These are phyloP conservation scores for Fragosphaeria purpurea DNA, from an alignment of 2,329 filamentous ascomycete genomes.

Conservation along the genomic window DNA sequence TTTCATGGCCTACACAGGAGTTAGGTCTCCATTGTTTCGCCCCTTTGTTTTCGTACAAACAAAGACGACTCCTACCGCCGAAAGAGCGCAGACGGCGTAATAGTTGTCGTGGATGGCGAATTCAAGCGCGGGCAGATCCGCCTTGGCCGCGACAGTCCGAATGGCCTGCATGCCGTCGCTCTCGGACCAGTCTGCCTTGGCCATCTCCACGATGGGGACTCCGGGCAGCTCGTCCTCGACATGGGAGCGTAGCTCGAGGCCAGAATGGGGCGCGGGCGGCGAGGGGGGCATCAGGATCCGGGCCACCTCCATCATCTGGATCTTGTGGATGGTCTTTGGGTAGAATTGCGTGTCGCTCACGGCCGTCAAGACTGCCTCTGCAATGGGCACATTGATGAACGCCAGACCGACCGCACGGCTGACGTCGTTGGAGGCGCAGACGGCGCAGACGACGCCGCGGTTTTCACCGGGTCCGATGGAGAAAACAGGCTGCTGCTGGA, in stretches of 20 bases:
- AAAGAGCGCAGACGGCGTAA: slow-evolving; percentile 75
- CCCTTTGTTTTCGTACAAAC: too few relatives aligned
- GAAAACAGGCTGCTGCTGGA: slow-evolving; percentile 2
- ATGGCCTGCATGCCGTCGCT: slow-evolving; percentile 67
- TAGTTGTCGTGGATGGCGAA: slow-evolving; percentile 73
- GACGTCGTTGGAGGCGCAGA: slow-evolving; percentile 80
- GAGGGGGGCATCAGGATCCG: slow-evolving; percentile 70
- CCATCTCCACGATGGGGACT: slow-evolving; percentile 49
- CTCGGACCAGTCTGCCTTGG: slow-evolving; percentile 76
- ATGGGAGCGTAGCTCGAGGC: slow-evolving; percentile 31
- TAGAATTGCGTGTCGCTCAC: slow-evolving; percentile 93
- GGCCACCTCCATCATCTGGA: slow-evolving; percentile 69
- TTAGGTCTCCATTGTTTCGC: too few relatives aligned
- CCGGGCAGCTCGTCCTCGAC: slow-evolving; percentile 9
- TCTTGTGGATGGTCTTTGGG: slow-evolving; percentile 76
- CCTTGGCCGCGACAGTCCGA: slow-evolving; percentile 64
- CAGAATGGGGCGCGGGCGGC: slow-evolving; percentile 59
- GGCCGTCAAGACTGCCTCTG: slow-evolving; percentile 76
- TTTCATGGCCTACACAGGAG: slow-evolving; percentile 54
- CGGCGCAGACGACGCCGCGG: slow-evolving; percentile 53
- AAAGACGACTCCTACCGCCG: slow-evolving; percentile 48
- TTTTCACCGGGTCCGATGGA: slow-evolving; percentile 11
- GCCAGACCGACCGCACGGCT: slow-evolving; percentile 76
- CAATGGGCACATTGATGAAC: slow-evolving; percentile 77
- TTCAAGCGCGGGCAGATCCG: slow-evolving; percentile 73